Base-by-base conservation (phyloP, 345 rosid species). In the Ceriops decandra region DNA sequence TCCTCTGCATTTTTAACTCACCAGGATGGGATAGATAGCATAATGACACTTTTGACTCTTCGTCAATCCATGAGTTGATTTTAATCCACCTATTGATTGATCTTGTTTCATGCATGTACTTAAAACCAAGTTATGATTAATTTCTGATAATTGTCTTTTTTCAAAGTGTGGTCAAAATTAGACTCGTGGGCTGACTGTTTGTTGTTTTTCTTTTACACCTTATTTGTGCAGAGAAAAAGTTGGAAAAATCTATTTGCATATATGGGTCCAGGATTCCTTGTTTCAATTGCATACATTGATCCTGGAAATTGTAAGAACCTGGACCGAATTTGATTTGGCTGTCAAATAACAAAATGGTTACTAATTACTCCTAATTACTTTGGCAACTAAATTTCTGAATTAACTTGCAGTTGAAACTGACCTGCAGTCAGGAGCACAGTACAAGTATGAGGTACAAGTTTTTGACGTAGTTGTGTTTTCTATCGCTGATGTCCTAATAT, bases 251-350 rank as follows among this genome's bases (percentile, higher is more conserved):
- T 93, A 31, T 88, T 95, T 68, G 83, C 97, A 36, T 95, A 95
- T 79, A 80, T 88, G 59, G 97, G 97, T 68, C 99, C 96, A 17
- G 99, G 98, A 54, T 93, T 93, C 76, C 97, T 93, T 60, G 95
- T 93, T 74, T 89, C 91, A 16, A 91, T 95, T 66, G 99, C 97
- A 31, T 95, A 95, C 73, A 95, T 89, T 69, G 99, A 95, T 74
- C 98, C 97, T 64, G 98, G 97, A 83, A 93, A 93, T 66, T 89
- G 98, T 93, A 83, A 85, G 92, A 24, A 31, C 42, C 54, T 63
- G 53, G 6, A 42, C 57, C 52, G 3, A 63, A n/a, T 11, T 67
- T 49, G 49, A 27, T 46, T 57, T 16, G 53, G 32, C 60, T 58
- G 15, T 5, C 15, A 15, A 30, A 72, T 60, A 57, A 64, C 59